phyloP scores from a whole-genome alignment of 1,284 basidiomycete species.

The Bjerkandera adusta region DNA sequence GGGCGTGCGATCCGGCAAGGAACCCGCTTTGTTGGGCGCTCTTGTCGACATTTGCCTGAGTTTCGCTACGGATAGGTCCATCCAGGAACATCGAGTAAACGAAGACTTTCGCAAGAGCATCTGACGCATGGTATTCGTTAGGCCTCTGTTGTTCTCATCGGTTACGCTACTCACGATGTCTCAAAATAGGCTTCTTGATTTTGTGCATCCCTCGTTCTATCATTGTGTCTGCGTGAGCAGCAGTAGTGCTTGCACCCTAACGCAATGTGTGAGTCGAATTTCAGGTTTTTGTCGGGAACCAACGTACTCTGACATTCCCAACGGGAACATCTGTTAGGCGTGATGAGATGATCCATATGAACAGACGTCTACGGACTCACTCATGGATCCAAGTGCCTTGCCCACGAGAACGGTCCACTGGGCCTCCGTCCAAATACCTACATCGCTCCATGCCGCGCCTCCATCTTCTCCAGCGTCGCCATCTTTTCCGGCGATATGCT shows the following conservation, averaged over 20 bases:
- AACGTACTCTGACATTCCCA: conserved; percentile 57
- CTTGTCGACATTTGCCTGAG: conserved; percentile 28
- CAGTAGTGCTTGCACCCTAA: conserved; percentile 63
- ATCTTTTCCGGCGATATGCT: conserved; percentile 65
- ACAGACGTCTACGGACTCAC: conserved; percentile 37
- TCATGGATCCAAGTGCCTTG: conserved; percentile 87
- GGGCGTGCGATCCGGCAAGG: conserved; percentile 84
- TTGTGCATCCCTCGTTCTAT: conserved; percentile 64
- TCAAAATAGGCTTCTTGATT: conserved; percentile 77
- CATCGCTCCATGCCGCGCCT: conserved; percentile 66
- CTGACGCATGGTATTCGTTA: conserved; percentile 42
- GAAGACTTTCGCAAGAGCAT: conserved; percentile 82
- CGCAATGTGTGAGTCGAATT: conserved; percentile 2
- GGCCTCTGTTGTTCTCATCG: conserved; percentile 11
- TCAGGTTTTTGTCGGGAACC: conserved; percentile 12
- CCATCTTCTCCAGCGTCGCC: conserved; percentile 53
- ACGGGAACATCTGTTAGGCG: conserved; percentile 72
- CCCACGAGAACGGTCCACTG: conserved; percentile 88
- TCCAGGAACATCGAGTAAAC: conserved; percentile 93
- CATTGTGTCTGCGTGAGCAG: conserved; percentile 65
- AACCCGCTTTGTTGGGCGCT: conserved; percentile 45
- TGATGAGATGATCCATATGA: too few species aligned
- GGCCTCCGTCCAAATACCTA: conserved; percentile 86
- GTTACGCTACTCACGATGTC: conserved; percentile 56
- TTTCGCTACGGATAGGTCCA: conserved; percentile 53